phyloP scores from a whole-genome alignment of 148 eudicot genomes.

The Nepenthes mirabilis region DNA sequence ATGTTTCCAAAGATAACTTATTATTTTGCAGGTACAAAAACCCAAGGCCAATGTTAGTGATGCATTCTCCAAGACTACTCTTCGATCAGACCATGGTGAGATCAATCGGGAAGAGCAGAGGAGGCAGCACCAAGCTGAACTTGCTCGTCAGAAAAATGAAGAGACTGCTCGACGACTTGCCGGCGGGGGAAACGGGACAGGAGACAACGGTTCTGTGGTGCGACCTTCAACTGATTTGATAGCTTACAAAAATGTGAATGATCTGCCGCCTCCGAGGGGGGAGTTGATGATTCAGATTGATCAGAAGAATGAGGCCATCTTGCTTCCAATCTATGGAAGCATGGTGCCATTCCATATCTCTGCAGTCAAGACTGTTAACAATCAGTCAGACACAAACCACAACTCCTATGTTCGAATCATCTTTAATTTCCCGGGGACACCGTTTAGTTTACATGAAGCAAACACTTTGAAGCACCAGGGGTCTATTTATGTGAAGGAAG shows the following conservation, averaged over 20 bases:
- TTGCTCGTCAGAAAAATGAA: conserved; percentile 92
- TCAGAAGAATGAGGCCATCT: conserved; percentile 71
- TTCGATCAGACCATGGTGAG: conserved; percentile 81
- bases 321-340: conserved; percentile 77
- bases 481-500: conserved; percentile 69
- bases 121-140: conserved; percentile 89
- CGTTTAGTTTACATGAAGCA: conserved; percentile 64
- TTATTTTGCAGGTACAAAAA: conserved; percentile 19
- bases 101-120: conserved; percentile 71
- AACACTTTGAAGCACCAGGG: conserved; percentile 56
- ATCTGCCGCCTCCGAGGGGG: conserved; percentile 73
- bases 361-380: conserved; percentile 74
- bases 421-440: conserved; percentile 75
- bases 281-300: conserved; percentile 95
- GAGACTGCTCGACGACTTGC: conserved; percentile 92
- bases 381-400: conserved; percentile 83
- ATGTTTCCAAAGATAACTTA: neutral
- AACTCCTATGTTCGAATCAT: conserved; percentile 67
- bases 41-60: conserved; percentile 21
- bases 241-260: conserved; percentile 81
- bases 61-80: conserved; percentile 55
- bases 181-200: conserved; percentile 48
- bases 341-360: conserved; percentile 91
- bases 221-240: conserved; percentile 51
- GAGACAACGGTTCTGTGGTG: conserved; percentile 39